Evolutionary conservation across 2,329 filamentous ascomycete genomes (phyloP).

Genomic region (Calonectria hongkongensis): DNA sequence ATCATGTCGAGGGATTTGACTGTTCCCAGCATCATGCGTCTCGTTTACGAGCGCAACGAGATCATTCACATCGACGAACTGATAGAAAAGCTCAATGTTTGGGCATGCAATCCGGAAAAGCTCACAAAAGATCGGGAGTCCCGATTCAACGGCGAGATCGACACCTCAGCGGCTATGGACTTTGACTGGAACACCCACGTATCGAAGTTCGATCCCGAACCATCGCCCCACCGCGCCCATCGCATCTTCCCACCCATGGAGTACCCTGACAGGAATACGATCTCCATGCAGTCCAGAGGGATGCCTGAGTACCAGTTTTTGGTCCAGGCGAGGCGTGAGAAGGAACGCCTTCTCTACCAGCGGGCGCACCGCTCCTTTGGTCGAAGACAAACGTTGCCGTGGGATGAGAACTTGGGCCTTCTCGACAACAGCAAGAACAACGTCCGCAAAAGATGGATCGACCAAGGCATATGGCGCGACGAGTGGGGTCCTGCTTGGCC

Average conservation of each 20-base stretch:
- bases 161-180: not conserved
- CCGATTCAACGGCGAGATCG: not conserved
- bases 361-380: not conserved
- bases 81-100: not conserved
- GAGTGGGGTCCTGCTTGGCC: not conserved
- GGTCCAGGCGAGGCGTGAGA: not conserved
- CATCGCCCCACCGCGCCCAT: not conserved
- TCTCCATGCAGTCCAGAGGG: not conserved
- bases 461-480: not conserved
- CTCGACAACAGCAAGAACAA: not conserved
- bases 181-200: not conserved
- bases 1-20: slow-evolving; percentile 5
- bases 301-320: not conserved
- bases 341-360: not conserved
- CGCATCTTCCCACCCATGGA: not conserved
- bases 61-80: not conserved
- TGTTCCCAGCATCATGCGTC: not conserved
- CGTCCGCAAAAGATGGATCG: not conserved
- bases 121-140: not conserved
- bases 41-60: not conserved
- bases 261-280: not conserved
- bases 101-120: not conserved
- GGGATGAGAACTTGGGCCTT: not conserved
- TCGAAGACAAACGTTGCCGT: not conserved
- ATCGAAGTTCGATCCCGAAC: not conserved